These are phyloP conservation scores for Exophiala aquamarina DNA, from an alignment of 2,329 filamentous ascomycete species.

Conservation along the genomic window DNA sequence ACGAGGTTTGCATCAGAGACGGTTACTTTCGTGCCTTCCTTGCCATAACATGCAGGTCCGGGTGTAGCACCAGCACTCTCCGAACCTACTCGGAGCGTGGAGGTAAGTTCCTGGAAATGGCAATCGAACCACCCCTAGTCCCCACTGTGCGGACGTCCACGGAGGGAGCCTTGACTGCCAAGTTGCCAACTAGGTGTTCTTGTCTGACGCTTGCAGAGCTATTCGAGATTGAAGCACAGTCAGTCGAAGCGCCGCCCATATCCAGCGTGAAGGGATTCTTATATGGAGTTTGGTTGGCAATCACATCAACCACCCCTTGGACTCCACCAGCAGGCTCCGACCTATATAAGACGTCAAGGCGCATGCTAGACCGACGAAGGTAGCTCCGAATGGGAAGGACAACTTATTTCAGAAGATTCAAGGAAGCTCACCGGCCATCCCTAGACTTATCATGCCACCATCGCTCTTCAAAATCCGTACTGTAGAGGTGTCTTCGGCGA, in stretches of 20 bases:
- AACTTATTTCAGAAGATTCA: not conserved
- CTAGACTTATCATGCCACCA: constrained; percentile 48
- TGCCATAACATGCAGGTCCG: constrained; percentile 52
- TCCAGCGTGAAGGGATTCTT: constrained; percentile 52
- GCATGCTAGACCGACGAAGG: not conserved
- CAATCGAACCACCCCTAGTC: constrained; percentile 52
- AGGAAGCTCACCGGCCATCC: constrained; percentile 46
- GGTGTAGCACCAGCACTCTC: constrained; percentile 51
- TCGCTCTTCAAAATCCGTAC: constrained; percentile 53
- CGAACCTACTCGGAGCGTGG: constrained; percentile 51
- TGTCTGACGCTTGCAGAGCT: constrained; percentile 45
- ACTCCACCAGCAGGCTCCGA: constrained; percentile 53
- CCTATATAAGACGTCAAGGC: constrained; percentile 50
- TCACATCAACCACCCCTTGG: constrained; percentile 48
- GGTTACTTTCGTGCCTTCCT: constrained; percentile 47
- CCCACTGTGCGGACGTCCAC: constrained; percentile 50
- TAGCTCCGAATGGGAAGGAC: not conserved
- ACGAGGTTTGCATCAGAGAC: constrained; percentile 52
- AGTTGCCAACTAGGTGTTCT: constrained; percentile 45
- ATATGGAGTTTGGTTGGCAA: constrained; percentile 47
- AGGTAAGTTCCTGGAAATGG: constrained; percentile 49
- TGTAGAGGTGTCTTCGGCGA: constrained; percentile 42
- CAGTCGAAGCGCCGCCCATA: constrained; percentile 53
- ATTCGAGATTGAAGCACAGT: constrained; percentile 47
- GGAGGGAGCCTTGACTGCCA: constrained; percentile 45